These are phyloP conservation scores for Crithidia sp. DNA, from an alignment of 208 protist genomes.

Conservation along the genomic window DNA sequence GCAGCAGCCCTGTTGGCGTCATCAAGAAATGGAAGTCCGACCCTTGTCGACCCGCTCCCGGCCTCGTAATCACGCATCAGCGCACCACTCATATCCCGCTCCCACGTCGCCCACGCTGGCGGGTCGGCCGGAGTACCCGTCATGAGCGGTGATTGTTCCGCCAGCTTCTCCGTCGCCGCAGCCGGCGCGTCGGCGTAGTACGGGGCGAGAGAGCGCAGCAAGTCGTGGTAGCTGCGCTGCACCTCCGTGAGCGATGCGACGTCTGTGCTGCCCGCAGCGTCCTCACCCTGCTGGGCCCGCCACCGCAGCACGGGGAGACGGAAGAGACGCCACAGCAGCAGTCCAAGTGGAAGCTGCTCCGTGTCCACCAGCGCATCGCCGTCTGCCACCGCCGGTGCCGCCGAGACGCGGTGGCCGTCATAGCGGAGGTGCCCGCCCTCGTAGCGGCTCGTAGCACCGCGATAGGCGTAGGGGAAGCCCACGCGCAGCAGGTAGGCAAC, in stretches of 20 bases:
- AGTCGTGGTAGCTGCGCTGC: conserved; percentile 22
- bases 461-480: conserved; percentile 38
- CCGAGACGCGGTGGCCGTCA: conserved; percentile 34
- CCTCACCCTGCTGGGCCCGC: conserved; percentile 14
- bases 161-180: conserved; percentile 24
- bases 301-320: conserved; percentile 37
- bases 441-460: conserved; percentile 14
- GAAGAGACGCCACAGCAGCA: conserved; percentile 56
- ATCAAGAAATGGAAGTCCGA: conserved; percentile 10
- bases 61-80: conserved; percentile 35
- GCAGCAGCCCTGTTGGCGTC: not conserved
- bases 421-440: conserved; percentile 26
- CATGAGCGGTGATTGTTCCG: conserved; percentile 28
- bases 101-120: conserved; percentile 42
- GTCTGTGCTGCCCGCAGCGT: not conserved
- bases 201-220: conserved; percentile 26
- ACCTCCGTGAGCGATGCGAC: not conserved
- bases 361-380: conserved; percentile 1
- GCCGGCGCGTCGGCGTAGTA: conserved; percentile 40
- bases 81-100: conserved; percentile 17
- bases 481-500: conserved; percentile 38
- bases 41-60: not conserved
- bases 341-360: conserved; percentile 36
- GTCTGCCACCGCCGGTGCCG: conserved; percentile 19
- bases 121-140: conserved; percentile 17